Evolutionary conservation across 2,329 filamentous ascomycete species (phyloP), one percentile per base, ranked within the genome.

Genomic region (Cadophora malorum): DNA sequence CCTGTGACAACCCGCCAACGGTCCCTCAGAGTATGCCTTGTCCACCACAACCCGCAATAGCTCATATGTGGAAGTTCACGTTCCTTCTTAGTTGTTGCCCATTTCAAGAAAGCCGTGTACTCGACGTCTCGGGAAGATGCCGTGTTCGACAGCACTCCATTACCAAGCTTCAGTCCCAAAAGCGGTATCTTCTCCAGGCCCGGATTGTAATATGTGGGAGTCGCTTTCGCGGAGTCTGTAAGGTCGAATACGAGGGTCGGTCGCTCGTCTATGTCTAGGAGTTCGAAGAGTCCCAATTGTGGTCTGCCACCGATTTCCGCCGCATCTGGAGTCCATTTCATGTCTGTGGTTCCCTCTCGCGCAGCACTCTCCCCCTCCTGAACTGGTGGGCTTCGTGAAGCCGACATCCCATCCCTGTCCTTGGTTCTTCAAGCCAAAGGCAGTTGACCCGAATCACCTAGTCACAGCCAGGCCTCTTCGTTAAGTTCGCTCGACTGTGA

Each of bases 1-100:
- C 74, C 73, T 53, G 59, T 65, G 9, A 75, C 64, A 21, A 75
- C 58, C 21, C 72, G 64, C 73, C 73, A 75, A 38, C 72, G 69
- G 5, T 70, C 64, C 31, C 68, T 66, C 28, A 75, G 21, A 4
- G 69, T 73, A 23, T 71, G 71, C 12, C 65, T 61, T 16, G 68
- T 67, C 74, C 73, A 75, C 68, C 55, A 56, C 5, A 74, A 45
- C 12, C 70, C 73, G 35, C 64, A 71, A 38, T 72, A 71, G 31
- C 59, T 52, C 10, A 49, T 23, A n/a, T 63, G 60, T 14, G 64
- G 23, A 58, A 12, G 49, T 12, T 55, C 49, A 33, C 61, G 58
- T 21, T 61, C 45, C 23, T 62, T 55, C 16, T 41, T n/a, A n/a
- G 66, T 65, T 4, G 45, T 41, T n/a, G 68, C 71, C 72, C 72